phyloP scores from a whole-genome alignment of 768 basidiomycete genomes.

The Hericium erinaceus region DNA sequence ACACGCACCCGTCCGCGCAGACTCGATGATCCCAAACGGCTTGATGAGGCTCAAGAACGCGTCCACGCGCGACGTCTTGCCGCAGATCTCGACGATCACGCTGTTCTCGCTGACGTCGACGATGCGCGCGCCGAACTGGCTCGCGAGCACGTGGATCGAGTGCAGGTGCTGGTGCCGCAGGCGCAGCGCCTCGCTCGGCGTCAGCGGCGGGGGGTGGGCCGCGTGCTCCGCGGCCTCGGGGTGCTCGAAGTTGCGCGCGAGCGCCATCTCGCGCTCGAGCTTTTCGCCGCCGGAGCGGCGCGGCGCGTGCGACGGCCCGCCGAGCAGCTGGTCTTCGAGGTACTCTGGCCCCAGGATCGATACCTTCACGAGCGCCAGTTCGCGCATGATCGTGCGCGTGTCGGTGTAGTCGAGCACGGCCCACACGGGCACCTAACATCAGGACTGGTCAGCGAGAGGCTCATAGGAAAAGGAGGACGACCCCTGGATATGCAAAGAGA shows the following conservation, averaged over 20 bases:
- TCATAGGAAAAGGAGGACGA: neutral
- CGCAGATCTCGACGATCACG: slow-evolving; percentile 91
- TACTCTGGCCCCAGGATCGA: slow-evolving; percentile 98
- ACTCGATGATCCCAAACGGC: slow-evolving; percentile 93
- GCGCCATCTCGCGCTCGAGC: slow-evolving; percentile 56
- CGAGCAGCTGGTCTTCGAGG: slow-evolving; percentile 81
- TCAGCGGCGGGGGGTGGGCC: slow-evolving; percentile 24
- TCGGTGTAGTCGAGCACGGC: slow-evolving; percentile 97
- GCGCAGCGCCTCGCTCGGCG: slow-evolving; percentile 75
- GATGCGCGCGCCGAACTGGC: slow-evolving; percentile 86
- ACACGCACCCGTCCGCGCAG: slow-evolving; percentile 79
- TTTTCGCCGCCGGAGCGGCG: slow-evolving; percentile 40
- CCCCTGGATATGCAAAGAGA: too few relatives aligned
- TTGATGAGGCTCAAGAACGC: slow-evolving; percentile 87
- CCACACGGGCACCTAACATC: slow-evolving; percentile 89
- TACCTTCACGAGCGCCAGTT: slow-evolving; percentile 90
- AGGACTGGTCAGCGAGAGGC: neutral
- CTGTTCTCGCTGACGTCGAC: slow-evolving; percentile 94
- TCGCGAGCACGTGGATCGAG: slow-evolving; percentile 74
- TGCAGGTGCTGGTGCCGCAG: slow-evolving; percentile 84
- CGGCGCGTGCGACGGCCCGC: slow-evolving; percentile 78
- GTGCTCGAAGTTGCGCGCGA: slow-evolving; percentile 75
- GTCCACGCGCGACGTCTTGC: slow-evolving; percentile 85
- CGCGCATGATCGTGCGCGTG: slow-evolving; percentile 84
- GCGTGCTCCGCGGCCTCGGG: slow-evolving; percentile 23